phyloP scores from a whole-genome alignment of 2,329 filamentous ascomycete species.

The Fusarium torulosum region DNA sequence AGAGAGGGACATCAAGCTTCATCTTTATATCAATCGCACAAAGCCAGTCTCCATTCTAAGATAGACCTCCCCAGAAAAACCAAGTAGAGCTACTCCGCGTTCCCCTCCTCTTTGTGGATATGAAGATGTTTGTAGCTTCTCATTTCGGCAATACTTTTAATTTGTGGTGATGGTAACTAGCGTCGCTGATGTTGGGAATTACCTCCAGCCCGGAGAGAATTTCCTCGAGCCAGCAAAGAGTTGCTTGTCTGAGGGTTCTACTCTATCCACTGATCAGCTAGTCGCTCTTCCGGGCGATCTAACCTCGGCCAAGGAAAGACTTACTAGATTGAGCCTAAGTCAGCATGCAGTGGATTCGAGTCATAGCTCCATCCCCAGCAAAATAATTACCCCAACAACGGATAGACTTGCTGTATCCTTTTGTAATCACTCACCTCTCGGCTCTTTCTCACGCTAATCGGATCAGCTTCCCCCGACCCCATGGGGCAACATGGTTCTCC shows the following conservation, averaged over 20 bases:
- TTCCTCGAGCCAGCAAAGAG: not conserved
- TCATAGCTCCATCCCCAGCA: not conserved
- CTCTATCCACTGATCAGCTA: not conserved
- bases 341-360: not conserved
- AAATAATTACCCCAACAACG: not conserved
- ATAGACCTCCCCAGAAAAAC: not conserved
- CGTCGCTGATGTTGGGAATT: not conserved
- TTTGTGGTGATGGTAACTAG: not conserved
- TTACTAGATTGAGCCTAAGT: not conserved
- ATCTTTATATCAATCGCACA: constrained; percentile 10
- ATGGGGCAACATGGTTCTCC: constrained; percentile 8
- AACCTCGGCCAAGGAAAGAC: not conserved
- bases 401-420: not conserved
- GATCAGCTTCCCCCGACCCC: not conserved
- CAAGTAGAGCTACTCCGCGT: too few relatives aligned
- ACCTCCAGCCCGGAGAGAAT: not conserved
- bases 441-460: not conserved
- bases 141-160: not conserved
- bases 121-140: not conserved
- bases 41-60: not conserved
- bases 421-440: not conserved
- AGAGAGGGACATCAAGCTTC: not conserved
- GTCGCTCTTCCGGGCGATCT: not conserved
- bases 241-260: not conserved
- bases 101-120: not conserved